These are phyloP conservation scores for Beauveria pseudobassiana DNA, from an alignment of 2,329 filamentous ascomycete species.

Conservation along the genomic window DNA sequence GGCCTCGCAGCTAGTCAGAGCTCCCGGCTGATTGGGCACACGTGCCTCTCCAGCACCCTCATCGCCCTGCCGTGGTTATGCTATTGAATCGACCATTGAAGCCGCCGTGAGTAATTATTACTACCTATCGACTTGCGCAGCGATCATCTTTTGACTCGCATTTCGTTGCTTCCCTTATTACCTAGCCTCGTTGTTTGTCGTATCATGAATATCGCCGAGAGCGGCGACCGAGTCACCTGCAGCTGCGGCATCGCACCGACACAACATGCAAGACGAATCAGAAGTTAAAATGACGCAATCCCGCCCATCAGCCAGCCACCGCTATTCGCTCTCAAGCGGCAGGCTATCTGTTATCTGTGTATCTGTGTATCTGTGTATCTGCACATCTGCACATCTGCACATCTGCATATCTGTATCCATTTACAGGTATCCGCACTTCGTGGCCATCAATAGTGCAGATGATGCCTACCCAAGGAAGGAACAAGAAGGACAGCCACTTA, in stretches of 20 bases:
- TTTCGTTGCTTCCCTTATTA: neutral
- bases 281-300: no score
- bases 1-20: neutral
- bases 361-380: neutral
- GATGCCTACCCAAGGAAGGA: neutral
- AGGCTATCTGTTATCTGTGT: neutral
- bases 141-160: neutral
- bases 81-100: neutral
- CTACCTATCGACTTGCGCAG: neutral
- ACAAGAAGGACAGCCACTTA: neutral
- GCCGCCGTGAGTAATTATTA: no score
- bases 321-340: neutral
- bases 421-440: no score
- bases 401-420: neutral
- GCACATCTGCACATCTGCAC: neutral
- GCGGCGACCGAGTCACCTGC: neutral
- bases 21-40: neutral
- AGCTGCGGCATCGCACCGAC: neutral
- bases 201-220: neutral
- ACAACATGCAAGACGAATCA: no score
- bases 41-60: neutral
- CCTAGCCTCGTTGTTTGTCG: neutral
- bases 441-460: neutral
- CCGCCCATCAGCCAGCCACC: neutral
- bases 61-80: neutral